Percentiles rank a stretch among this genome's conserved stretches.
Conservation (phyloP, 805 yeast species). For the Spathaspora boniae region DNA sequence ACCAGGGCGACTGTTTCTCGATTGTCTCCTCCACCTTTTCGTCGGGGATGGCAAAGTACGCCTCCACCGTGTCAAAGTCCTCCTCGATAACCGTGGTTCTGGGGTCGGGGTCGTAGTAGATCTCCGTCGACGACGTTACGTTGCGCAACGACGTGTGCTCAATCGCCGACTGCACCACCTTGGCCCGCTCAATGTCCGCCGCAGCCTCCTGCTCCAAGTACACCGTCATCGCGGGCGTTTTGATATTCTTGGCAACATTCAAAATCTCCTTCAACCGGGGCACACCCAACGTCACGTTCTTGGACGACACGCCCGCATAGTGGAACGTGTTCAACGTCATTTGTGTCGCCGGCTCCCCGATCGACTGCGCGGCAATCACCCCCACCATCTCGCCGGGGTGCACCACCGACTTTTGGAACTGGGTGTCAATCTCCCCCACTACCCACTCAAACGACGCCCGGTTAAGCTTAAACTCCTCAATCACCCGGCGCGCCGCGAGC, state of each 20-base stretch:
- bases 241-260: constrained; percentile 96
- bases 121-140: constrained; percentile 96
- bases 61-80: constrained; percentile 95
- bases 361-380: constrained; percentile 94
- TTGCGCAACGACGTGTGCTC: constrained; percentile 94
- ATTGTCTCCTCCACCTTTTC: constrained; percentile 93
- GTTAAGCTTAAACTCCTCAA: constrained; percentile 85
- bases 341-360: constrained; percentile 98
- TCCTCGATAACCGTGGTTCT: constrained; percentile 94
- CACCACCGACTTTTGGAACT: constrained; percentile 85
- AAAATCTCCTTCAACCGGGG: constrained; percentile 97
- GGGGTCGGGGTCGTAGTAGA: constrained; percentile 97
- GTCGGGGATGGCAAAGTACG: constrained; percentile 96
- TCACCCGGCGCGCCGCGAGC: constrained; percentile 82
- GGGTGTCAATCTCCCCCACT: constrained; percentile 88
- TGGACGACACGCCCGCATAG: constrained; percentile 96
- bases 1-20: constrained; percentile 97
- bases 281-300: constrained; percentile 94
- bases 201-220: constrained; percentile 79
- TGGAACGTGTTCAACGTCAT: constrained; percentile 98
- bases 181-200: constrained; percentile 88
- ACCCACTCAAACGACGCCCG: constrained; percentile 94
- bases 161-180: constrained; percentile 91
- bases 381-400: constrained; percentile 99
- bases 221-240: constrained; percentile 99